Base-by-base conservation (phyloP, 179 eudicot genomes). In the Silene coronaria region DNA sequence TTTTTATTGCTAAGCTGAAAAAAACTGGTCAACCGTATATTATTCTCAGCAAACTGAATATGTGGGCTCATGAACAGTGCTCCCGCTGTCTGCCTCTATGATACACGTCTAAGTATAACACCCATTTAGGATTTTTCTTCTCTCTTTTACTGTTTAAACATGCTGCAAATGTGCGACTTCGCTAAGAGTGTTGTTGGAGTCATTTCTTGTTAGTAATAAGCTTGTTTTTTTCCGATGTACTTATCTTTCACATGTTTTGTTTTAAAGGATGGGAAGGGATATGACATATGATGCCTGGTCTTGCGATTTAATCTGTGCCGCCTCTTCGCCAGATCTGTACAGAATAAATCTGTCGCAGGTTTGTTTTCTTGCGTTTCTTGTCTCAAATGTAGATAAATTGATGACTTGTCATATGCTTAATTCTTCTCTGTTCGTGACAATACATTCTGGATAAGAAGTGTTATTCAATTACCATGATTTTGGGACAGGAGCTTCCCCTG, bases 321-420 rank as follows among this genome's bases (percentile, higher is more conserved):
- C 95, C 82, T 95, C 99, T 48, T 95, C 99, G 30, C 93, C 99
- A 58, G 97, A 95, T 85, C 84, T 92, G 6, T 95, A 91, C 79
- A 88, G 99, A 80, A 95, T 95, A 63, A 95, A 95, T 76, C 84
- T 95, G 75, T 90, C 92, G 75, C 97, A 91, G 97, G 99, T 95
- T 80, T 82, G 71, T 71, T 30, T 71, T 70, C 62, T 51, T 51
- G 38, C 0, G 7, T 70, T 70, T 48, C 34, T 14, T 36, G 13
- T 24, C 19, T 32, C 16, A 67, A 12, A 26, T 24, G 5, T 62
- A 62, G 26, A 26, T 27, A 38, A 38, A 38, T 38, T 38, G 45
- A 38, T 2, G 14, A 62, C 30, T 26, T 62, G 28, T 62, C 30
- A 62, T 61, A 61, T 13, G 17, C 32, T 62, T 12, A 26, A 11